Evolutionary conservation across 768 basidiomycete species (phyloP), one percentile per base, ranked within the genome.

Genomic region (Leucocoprinus leucothites): DNA sequence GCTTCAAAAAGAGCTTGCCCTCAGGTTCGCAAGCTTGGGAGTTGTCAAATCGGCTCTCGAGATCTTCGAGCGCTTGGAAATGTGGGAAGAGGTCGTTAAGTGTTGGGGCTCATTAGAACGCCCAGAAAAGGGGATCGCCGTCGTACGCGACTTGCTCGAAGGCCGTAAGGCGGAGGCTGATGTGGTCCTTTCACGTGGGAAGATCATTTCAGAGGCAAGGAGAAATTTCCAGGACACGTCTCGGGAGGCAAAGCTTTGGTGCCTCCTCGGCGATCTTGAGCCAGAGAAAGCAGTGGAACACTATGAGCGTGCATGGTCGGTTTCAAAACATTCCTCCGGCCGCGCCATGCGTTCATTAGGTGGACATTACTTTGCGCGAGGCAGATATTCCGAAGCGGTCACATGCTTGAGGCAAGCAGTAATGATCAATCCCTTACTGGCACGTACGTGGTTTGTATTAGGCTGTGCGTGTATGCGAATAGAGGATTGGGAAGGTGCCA

Each of bases 41-140:
- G 93, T 96, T 53, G 78, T 90, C 57, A 86, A 86, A 61, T 94
- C 91, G 3, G 95, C 97, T 0, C 74, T 98, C 47, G 95, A 90
- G 68, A 95, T 98, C 53, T 98, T 94, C 65, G 89, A 93, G 71
- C 81, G 91, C 34, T 75, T 98, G 57, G 94, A 98, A 72, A 94
- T 98, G 94, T 99, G 95, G 95, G 97, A 97, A 71, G 92, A 98
- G 60, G 94, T 91, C 7, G 93, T 94, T 41, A 78, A 81, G 58
- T 98, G 96, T 70, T 91, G 89, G 77, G 85, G 86, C 57, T 75
- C 85, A 16, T 78, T 95, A 72, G 94, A 96, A 60, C 74, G 82
- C 60, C 81, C 80, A 9, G 91, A 92, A 51, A 85, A 83, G 65
- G 97, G 87, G 4, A 78, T 93, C 57, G 68, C 74, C 1, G 82